Evolutionary conservation across 1,284 basidiomycete genomes (phyloP).

Genomic region (Xerocomus nothofagi): DNA sequence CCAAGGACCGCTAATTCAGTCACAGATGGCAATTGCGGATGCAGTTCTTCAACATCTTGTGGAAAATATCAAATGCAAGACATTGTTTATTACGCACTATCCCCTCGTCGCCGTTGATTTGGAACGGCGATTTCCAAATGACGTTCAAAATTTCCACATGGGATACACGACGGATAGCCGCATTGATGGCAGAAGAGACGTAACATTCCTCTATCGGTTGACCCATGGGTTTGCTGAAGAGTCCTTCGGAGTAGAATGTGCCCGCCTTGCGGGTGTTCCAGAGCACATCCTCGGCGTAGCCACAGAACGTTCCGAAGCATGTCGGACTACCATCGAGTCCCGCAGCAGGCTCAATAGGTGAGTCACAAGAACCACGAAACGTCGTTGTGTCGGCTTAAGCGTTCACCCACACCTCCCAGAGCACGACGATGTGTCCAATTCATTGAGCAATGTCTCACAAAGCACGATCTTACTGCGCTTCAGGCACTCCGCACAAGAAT

Average conservation of each 20-base stretch:
- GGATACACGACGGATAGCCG: conserved; percentile 67
- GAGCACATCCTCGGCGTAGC: conserved; percentile 65
- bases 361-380: conserved; percentile 11
- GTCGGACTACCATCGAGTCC: conserved; percentile 53
- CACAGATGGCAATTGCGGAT: conserved; percentile 80
- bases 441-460: conserved; percentile 28
- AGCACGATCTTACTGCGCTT: conserved; percentile 17
- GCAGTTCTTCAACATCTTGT: conserved; percentile 79
- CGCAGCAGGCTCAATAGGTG: conserved; percentile 54
- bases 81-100: conserved; percentile 94
- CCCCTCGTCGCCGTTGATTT: conserved; percentile 68
- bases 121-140: conserved; percentile 50
- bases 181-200: conserved; percentile 70
- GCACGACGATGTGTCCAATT: conserved; percentile 23
- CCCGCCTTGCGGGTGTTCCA: conserved; percentile 79
- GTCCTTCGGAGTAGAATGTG: conserved; percentile 90
- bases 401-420: conserved; percentile 14
- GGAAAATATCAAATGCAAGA: conserved; percentile 65
- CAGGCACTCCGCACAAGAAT: conserved; percentile 22
- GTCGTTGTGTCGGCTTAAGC: background rate
- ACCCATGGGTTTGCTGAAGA: conserved; percentile 71
- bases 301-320: conserved; percentile 51
- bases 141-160: conserved; percentile 85
- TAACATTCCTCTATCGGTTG: conserved; percentile 84
- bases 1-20: background rate